phyloP scores from a whole-genome alignment of 2,329 filamentous ascomycete genomes.

The Trichoderma sp. region DNA sequence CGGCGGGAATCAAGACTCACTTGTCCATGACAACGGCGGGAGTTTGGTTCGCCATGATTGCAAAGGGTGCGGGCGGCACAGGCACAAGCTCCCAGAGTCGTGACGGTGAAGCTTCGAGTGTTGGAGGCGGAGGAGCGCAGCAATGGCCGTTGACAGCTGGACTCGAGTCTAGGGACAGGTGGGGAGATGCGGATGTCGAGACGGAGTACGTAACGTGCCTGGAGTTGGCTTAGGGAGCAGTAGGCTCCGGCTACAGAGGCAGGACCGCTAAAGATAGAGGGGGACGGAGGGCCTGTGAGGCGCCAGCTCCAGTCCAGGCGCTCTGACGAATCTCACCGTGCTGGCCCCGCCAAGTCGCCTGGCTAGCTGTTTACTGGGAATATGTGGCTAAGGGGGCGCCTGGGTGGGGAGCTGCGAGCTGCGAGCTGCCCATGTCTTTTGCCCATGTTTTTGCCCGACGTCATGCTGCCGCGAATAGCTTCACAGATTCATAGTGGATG shows the following conservation, averaged over 20 bases:
- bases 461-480: constrained; percentile 18
- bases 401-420: constrained; percentile 20
- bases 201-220: constrained; percentile 17
- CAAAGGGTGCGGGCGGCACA: constrained; percentile 31
- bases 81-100: constrained; percentile 25
- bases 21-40: constrained; percentile 99
- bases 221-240: not conserved
- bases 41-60: constrained; percentile 90
- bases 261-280: constrained; percentile 11
- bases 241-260: constrained; percentile 4
- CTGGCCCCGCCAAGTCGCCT: constrained; percentile 13
- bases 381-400: constrained; percentile 16
- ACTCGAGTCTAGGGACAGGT: constrained; percentile 19
- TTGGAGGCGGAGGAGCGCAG: constrained; percentile 21
- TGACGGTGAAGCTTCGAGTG: constrained; percentile 22
- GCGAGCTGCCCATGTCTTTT: not conserved
- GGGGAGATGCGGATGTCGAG: constrained; percentile 23
- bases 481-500: not conserved
- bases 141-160: constrained; percentile 27
- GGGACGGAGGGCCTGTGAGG: constrained; percentile 6
- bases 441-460: not conserved
- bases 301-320: constrained; percentile 19
- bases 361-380: not conserved
- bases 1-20: constrained; percentile 59
- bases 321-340: constrained; percentile 18